Conservation (phyloP, 2,329 filamentous ascomycete genomes). For the Fusarium scirpi region DNA sequence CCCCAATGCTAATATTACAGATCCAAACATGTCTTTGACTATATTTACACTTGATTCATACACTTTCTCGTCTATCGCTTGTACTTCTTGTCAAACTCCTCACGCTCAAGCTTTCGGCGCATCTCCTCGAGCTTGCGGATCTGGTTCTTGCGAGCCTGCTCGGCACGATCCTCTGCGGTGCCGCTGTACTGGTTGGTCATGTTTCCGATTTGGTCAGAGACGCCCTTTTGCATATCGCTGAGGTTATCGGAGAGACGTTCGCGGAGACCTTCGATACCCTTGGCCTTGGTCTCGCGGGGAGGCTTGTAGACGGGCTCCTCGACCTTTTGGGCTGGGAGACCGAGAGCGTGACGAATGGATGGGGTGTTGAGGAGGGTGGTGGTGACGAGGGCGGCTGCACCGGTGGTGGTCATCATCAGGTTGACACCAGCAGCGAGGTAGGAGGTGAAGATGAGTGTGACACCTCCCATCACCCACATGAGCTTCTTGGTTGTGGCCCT, state of each 20-base stretch:
- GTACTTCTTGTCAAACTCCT: constrained; percentile 58
- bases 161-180: constrained; percentile 51
- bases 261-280: constrained; percentile 44
- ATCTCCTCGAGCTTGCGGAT: constrained; percentile 53
- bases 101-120: constrained; percentile 52
- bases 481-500: constrained; percentile 57
- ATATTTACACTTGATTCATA: constrained; percentile 36
- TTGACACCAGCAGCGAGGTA: constrained; percentile 63
- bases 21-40: constrained; percentile 26
- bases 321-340: constrained; percentile 53
- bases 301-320: constrained; percentile 51
- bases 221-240: constrained; percentile 54
- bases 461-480: constrained; percentile 57
- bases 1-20: constrained; percentile 41
- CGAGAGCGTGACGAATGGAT: constrained; percentile 54
- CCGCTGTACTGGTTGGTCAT: constrained; percentile 52
- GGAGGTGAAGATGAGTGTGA: constrained; percentile 59
- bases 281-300: constrained; percentile 46
- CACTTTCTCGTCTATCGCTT: constrained; percentile 45
- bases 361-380: constrained; percentile 54
- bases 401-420: constrained; percentile 60
- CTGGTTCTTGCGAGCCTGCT: constrained; percentile 52
- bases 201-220: constrained; percentile 51
- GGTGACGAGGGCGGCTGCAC: constrained; percentile 54
- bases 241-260: constrained; percentile 52